These are phyloP conservation scores for Trichothecium sympodiale DNA, from an alignment of 2,329 filamentous ascomycete genomes.

Conservation along the genomic window DNA sequence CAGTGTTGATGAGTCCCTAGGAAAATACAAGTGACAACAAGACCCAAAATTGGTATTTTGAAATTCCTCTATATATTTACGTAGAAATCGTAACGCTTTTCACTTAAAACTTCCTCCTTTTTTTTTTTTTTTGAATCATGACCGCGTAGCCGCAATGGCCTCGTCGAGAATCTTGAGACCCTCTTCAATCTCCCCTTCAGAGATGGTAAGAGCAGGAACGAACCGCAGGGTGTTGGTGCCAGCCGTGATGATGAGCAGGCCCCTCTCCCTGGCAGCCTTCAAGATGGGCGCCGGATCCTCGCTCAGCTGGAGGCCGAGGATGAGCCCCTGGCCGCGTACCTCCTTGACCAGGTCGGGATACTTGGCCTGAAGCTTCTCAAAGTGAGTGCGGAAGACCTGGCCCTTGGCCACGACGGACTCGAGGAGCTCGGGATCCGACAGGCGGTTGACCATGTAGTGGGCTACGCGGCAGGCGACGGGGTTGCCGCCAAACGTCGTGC, in stretches of 20 bases:
- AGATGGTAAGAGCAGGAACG: constrained; percentile 76
- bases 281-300: constrained; percentile 64
- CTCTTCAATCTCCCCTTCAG: constrained; percentile 66
- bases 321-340: constrained; percentile 71
- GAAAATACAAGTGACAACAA: too few species aligned
- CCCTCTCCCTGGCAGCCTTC: constrained; percentile 76
- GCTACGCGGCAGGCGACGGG: constrained; percentile 76
- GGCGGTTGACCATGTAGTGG: constrained; percentile 70
- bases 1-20: too few species aligned
- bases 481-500: constrained; percentile 90
- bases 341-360: constrained; percentile 65
- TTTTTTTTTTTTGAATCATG: constrained; percentile 4
- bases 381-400: constrained; percentile 34
- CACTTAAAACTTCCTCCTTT: too few species aligned
- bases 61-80: too few species aligned
- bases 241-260: constrained; percentile 81
- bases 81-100: too few species aligned
- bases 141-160: constrained; percentile 37
- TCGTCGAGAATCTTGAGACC: constrained; percentile 68
- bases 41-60: too few species aligned
- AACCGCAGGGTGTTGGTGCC: constrained; percentile 89
- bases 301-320: constrained; percentile 75
- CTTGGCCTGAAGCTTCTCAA: constrained; percentile 32
- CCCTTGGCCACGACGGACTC: constrained; percentile 57
- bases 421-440: constrained; percentile 63